phyloP scores from a whole-genome alignment of 2,329 filamentous ascomycete species.

The Aureobasidium melanogenum region DNA sequence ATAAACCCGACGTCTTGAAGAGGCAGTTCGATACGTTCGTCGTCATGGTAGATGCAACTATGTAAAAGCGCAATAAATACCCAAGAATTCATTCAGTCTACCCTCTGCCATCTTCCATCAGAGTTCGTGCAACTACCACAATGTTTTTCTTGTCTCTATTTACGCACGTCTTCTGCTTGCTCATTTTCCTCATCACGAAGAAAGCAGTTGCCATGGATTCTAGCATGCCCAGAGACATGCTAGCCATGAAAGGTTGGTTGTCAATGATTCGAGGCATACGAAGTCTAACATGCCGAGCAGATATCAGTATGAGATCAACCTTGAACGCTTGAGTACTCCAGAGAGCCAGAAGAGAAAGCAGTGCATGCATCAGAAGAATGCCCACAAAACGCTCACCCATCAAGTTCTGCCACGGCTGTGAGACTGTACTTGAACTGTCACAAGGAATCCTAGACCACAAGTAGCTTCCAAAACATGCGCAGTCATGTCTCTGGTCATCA shows the following conservation, averaged over 20 bases:
- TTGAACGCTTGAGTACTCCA: background rate
- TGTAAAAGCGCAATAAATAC: background rate
- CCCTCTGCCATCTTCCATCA: background rate
- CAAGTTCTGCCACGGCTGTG: background rate
- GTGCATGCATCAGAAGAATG: background rate
- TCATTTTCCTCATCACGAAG: constrained; percentile 3
- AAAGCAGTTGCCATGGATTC: background rate
- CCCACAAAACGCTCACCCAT: background rate
- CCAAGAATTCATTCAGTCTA: background rate
- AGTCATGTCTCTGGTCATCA: background rate
- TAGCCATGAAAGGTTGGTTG: background rate
- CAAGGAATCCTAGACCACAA: too few relatives aligned
- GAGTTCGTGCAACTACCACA: background rate
- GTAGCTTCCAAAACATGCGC: background rate
- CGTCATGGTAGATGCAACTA: background rate
- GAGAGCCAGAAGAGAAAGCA: background rate
- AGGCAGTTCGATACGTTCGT: background rate
- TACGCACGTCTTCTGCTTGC: constrained; percentile 7
- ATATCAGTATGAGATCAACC: background rate
- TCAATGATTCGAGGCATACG: too few relatives aligned
- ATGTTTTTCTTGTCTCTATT: constrained; percentile 10
- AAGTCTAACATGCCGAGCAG: background rate
- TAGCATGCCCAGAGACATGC: background rate
- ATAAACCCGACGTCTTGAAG: background rate
- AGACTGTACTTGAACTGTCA: background rate